Percentiles rank a stretch among this genome's conserved stretches.
Conservation (phyloP, 164 flowering plant genomes). For the Litsea cubeba region DNA sequence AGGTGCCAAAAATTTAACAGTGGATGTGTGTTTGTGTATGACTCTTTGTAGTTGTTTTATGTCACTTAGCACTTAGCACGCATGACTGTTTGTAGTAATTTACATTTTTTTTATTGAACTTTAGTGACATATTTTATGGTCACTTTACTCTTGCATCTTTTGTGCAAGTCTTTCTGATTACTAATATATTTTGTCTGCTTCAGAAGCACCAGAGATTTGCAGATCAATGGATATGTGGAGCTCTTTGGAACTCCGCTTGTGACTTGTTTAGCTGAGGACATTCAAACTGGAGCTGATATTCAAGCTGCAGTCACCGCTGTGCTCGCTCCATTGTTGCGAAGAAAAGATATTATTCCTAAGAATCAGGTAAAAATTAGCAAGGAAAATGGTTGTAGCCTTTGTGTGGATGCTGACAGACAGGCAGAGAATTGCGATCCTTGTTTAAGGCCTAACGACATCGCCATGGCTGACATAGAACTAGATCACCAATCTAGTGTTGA, state of each 20-base stretch:
- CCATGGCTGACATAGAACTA: slow-evolving; percentile 28
- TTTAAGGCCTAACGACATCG: slow-evolving; percentile 16
- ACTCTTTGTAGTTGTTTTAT: too few relatives aligned
- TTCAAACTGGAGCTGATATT: slow-evolving; percentile 53
- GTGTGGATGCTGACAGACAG: slow-evolving; percentile 21
- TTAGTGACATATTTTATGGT: too few relatives aligned
- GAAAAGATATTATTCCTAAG: slow-evolving; percentile 29
- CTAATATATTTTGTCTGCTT: slow-evolving; percentile 2
- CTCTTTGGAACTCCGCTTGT: slow-evolving; percentile 73
- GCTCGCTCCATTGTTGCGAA: slow-evolving; percentile 59
- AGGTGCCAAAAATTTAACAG: too few relatives aligned
- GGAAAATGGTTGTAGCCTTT: slow-evolving; percentile 42
- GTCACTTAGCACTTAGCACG: too few relatives aligned
- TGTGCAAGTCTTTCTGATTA: not conserved
- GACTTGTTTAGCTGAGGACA: slow-evolving; percentile 48
- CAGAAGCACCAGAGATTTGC: slow-evolving; percentile 37
- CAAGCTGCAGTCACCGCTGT: slow-evolving; percentile 43
- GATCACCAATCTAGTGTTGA: slow-evolving; percentile 31
- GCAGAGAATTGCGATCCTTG: slow-evolving; percentile 21
- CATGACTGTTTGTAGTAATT: too few relatives aligned
- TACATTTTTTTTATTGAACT: too few relatives aligned
- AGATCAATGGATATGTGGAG: slow-evolving; percentile 39
- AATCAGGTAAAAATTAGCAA: slow-evolving; percentile 23
- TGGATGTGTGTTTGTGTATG: too few relatives aligned
- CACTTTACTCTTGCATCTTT: not conserved